Base-by-base conservation (phyloP, 345 rosid genomes). In the Syzygium jambos region DNA sequence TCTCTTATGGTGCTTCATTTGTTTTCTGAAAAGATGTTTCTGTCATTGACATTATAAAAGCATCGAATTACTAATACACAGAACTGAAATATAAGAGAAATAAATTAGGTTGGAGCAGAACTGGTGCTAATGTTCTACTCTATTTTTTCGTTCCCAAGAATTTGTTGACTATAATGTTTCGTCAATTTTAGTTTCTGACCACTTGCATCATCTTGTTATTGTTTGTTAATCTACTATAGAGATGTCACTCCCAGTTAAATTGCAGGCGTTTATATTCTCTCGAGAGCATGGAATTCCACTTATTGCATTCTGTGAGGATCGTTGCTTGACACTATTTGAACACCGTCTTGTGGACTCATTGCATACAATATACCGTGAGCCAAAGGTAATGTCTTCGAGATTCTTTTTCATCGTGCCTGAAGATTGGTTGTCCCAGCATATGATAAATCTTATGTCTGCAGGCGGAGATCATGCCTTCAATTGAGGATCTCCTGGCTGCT, bases 381-480 rank as follows among this genome's bases (percentile, higher is more conserved):
- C 98, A 63, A 93, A 98, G 98, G 99, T 95, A 87, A 9, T 34
- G 78, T 41, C 46, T 43, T 34, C 63, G 22, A 84, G 85, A 15
- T 65, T 57, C 87, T 83, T 86, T 30, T 85, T 59, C 82, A 87
- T 54, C 25, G 30, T 84, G 84, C n/a, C 38, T 19, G 68, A 52
- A 55, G 43, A 46, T 51, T 52, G 86, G 46, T 53, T 8, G 15
- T 73, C 80, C 14, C 49, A 34, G 46, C 27, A 73, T 41, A 73
- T 73, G 80, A 38, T 73, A 38, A 38, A 19, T 38, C 49, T 19
- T 38, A 10, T 73, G 80, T 78, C 87, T 90, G 73, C 93, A 98
- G 99, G 99, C 99, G 1, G 98, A 98, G 92, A 88, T 96, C 93
- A 93, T 96, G 92, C 91, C 95, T 19, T 95, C 98, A 11, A 91